phyloP scores from a whole-genome alignment of 148 eudicot species.

The Rhododendron vialii region DNA sequence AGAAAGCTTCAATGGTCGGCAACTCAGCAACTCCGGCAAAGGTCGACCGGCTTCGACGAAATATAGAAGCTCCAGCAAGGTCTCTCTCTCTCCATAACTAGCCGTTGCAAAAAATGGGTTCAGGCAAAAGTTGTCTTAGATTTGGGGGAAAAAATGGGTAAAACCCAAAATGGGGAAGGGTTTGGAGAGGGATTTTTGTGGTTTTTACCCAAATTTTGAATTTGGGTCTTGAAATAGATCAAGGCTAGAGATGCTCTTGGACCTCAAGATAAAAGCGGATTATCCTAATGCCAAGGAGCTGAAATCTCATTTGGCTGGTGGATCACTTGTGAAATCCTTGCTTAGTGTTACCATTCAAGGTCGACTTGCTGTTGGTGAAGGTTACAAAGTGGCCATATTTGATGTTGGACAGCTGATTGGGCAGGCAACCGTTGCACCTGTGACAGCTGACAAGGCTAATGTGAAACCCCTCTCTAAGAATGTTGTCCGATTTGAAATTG shows the following conservation, averaged over 20 bases:
- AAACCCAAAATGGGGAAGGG: too few species aligned
- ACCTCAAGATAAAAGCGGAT: conserved; percentile 92
- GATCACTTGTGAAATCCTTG: conserved; percentile 90
- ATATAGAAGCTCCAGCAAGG: too few species aligned
- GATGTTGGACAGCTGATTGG: conserved; percentile 99
- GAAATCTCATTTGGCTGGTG: conserved; percentile 76
- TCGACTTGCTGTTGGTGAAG: conserved; percentile 98
- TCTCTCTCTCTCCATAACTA: too few species aligned
- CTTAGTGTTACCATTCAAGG: conserved; percentile 91
- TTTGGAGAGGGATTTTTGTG: too few species aligned
- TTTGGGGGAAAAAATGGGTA: too few species aligned
- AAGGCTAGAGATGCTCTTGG: conserved; percentile 5
- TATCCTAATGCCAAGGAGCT: conserved; percentile 96
- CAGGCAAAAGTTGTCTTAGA: too few species aligned
- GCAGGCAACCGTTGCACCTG: conserved; percentile 91
- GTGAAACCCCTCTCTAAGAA: conserved; percentile 95
- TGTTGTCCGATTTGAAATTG: conserved; percentile 95
- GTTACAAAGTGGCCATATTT: conserved; percentile 96
- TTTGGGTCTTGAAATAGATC: too few species aligned
- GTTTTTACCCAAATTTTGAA: too few species aligned
- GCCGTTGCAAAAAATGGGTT: too few species aligned
- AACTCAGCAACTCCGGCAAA: too few species aligned
- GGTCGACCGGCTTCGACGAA: too few species aligned
- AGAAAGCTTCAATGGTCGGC: too few species aligned
- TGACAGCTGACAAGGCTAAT: conserved; percentile 95